Base-by-base conservation (phyloP, 1,139 yeast species). In the Yamadazyma membranifaciens region DNA sequence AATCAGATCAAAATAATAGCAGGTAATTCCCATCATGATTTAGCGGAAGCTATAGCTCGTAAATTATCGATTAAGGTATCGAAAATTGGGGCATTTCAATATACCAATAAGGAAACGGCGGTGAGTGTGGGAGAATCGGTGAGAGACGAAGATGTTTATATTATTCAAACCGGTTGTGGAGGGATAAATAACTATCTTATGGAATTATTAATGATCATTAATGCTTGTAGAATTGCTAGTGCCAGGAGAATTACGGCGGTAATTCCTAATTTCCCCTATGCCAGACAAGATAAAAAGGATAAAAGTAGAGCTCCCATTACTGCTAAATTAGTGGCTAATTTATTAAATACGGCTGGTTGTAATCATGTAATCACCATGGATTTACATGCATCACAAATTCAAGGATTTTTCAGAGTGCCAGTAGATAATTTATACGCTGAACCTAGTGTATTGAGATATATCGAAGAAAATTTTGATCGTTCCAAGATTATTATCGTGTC, bases 311-410 rank as follows among this genome's bases (percentile, higher is more conserved):
- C 98, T 9, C 98, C 98, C 39, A 92, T 92, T 54, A 91, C 98
- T 9, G 98, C 98, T 44, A 91, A 92, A 63, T 75, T 91, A 46
- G 87, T 91, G 82, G 98, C 98, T 33, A 92, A 91, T 58, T 80
- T 92, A 86, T 72, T 92, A 45, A 88, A 92, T 42, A 87, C 96
- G 3, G 96, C 98, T 12, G 98, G 98, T 7, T 91, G 97, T 62
- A 82, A 89, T 62, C 98, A 92, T 64, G 96, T 92, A 28, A 92
- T 92, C 53, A 92, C 98, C 33, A 88, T 92, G 96, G 98, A 92
- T 61, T 72, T 92, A 55, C 98, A 92, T 57, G 98, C 98, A 9
- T 84, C 96, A 12, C 98, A 92, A 65, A 92, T 92, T 56, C 98
- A 92, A 67, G 98, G 98, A 10, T 92, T 92, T 60, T 92, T 92